phyloP scores from a whole-genome alignment of 2,329 filamentous ascomycete species.

The Paecilomyces dactylethromorphus region DNA sequence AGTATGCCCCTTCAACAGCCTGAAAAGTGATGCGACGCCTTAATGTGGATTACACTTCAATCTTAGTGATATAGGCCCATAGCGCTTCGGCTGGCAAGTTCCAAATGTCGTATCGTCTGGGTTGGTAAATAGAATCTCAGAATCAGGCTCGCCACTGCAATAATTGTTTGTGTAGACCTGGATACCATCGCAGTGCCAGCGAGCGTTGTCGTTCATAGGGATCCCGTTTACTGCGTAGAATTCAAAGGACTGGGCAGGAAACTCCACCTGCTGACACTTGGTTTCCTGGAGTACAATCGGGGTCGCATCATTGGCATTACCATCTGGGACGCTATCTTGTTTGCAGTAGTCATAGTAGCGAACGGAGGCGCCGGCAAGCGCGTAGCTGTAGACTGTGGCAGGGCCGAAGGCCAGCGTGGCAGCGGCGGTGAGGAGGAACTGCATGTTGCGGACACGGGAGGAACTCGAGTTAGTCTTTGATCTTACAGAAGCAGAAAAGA shows the following conservation, averaged over 20 bases:
- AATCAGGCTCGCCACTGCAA: constrained; percentile 8
- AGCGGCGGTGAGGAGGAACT: constrained; percentile 8
- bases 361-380: constrained; percentile 7
- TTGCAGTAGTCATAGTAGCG: constrained; percentile 8
- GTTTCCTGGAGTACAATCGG: constrained; percentile 4
- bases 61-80: background rate
- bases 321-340: background rate
- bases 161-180: constrained; percentile 8
- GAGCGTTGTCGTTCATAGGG: constrained; percentile 7
- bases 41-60: background rate
- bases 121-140: constrained; percentile 6
- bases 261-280: constrained; percentile 7
- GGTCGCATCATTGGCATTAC: background rate
- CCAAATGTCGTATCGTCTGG: background rate
- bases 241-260: constrained; percentile 5
- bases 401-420: constrained; percentile 6
- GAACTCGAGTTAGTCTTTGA: background rate
- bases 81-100: background rate
- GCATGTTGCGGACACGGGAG: background rate
- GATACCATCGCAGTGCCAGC: constrained; percentile 6
- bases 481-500: background rate
- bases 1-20: background rate
- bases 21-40: background rate
- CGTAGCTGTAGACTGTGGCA: constrained; percentile 7
- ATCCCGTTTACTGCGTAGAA: constrained; percentile 9